A percentile compares a stretch with the other conserved stretches of the same genome.
phyloP scores from a whole-genome alignment of 202 grass and related monocot genomes.

The Tripidium arundinaceum region DNA sequence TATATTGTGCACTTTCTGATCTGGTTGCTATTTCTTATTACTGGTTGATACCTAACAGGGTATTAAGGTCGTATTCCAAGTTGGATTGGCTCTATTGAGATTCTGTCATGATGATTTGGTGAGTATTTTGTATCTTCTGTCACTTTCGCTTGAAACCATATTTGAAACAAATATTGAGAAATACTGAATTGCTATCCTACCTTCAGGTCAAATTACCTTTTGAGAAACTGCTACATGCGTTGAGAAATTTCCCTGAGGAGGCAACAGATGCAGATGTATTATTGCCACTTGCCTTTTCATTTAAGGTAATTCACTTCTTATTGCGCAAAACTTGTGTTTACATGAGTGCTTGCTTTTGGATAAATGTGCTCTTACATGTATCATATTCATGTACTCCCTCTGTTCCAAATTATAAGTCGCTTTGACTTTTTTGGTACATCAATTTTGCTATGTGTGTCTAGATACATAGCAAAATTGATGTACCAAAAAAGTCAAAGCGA shows the following conservation, averaged over 20 bases:
- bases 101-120: constrained; percentile 93
- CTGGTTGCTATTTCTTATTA: background rate
- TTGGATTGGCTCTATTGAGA: constrained; percentile 84
- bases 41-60: constrained; percentile 39
- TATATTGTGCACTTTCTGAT: constrained; percentile 13
- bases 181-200: constrained; percentile 16
- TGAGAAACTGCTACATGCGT: constrained; percentile 74
- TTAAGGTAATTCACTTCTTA: constrained; percentile 59
- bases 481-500: too few species aligned
- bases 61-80: constrained; percentile 88
- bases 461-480: too few species aligned
- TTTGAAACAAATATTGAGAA: background rate
- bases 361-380: background rate
- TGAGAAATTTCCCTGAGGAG: constrained; percentile 85
- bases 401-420: too few species aligned
- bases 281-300: constrained; percentile 73
- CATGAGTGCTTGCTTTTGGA: background rate
- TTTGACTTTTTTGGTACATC: too few species aligned
- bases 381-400: too few species aligned
- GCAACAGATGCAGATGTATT: constrained; percentile 79
- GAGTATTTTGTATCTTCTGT: constrained; percentile 27
- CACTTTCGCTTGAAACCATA: background rate
- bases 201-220: constrained; percentile 85
- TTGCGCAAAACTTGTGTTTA: background rate
- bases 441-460: too few species aligned